These are phyloP conservation scores for Malus asiatica DNA, from an alignment of 306 rosid genomes.

Conservation along the genomic window DNA sequence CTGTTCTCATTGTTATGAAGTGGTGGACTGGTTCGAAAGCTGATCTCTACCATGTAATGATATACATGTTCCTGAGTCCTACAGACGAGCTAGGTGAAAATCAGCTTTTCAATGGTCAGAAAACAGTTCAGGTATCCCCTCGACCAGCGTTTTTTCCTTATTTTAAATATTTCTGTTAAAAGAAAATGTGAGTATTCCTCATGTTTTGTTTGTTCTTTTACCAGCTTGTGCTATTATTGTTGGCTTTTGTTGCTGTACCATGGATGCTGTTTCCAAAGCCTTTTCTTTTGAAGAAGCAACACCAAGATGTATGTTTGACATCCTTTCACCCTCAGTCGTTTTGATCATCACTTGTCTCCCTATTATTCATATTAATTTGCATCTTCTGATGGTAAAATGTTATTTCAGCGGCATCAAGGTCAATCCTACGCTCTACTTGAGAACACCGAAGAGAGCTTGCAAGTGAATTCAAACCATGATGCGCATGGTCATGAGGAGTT, in stretches of 20 bases:
- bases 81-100: slow-evolving; percentile 87
- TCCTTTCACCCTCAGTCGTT: background rate
- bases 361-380: background rate
- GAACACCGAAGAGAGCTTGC: slow-evolving; percentile 50
- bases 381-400: slow-evolving; percentile 24
- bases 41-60: slow-evolving; percentile 90
- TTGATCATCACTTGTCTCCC: background rate
- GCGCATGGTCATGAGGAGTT: slow-evolving; percentile 63
- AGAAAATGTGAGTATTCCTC: slow-evolving; percentile 4
- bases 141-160: background rate
- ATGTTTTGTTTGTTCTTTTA: slow-evolving; percentile 10
- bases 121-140: slow-evolving; percentile 57
- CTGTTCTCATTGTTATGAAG: slow-evolving; percentile 72
- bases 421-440: slow-evolving; percentile 55
- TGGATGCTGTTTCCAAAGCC: slow-evolving; percentile 99
- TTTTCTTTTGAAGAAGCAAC: slow-evolving; percentile 86
- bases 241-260: slow-evolving; percentile 83
- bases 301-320: slow-evolving; percentile 52
- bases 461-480: slow-evolving; percentile 39
- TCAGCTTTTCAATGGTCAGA: slow-evolving; percentile 91
- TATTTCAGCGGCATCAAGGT: slow-evolving; percentile 75
- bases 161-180: background rate
- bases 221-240: slow-evolving; percentile 69
- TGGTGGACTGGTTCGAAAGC: slow-evolving; percentile 95
- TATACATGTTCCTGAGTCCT: slow-evolving; percentile 96